Base-by-base conservation (phyloP, 331 rosid genomes). In the Pyrus hybrid region DNA sequence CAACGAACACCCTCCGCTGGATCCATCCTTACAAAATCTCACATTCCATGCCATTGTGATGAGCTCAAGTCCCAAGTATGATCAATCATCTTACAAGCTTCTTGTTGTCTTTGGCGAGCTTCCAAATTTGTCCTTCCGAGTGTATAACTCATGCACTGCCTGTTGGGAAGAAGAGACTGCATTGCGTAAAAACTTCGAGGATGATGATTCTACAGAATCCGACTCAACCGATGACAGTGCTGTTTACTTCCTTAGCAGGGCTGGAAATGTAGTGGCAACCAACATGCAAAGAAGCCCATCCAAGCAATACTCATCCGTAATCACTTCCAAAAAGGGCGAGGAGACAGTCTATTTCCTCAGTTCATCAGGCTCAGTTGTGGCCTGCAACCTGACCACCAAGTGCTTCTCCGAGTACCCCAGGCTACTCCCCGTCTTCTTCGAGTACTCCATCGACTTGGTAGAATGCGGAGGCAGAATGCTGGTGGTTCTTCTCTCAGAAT, bases 251-350 rank as follows among this genome's bases (percentile, higher is more conserved):
- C 90, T 95, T 14, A 92, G 93, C 63, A 89, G 85, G 68, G 88
- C 99, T 6, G 99, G 99, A 67, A 90, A 89, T 71, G 95, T 95
- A 45, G 93, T 95, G 69, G 85, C 96, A 8, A 89, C 97, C 70
- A 88, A 87, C 81, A 92, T 92, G 99, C 95, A 95, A 80, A 86
- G 97, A 83, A 92, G 99, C 82, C 96, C 96, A 2, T 85, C 96
- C 4, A 95, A 95, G 88, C 97, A 95, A 63, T 95, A 87, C 85
- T 95, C 99, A 0, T 95, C 97, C 0, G 97, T 94, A 22, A 77
- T 92, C 20, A 85, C 90, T 8, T 77, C 49, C 85, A 85, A 76
- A 80, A 77, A 82, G 0, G 92, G 91, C 0, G 85, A 89, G 47
- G 96, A 95, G 64, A 73, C 76, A 13, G 81, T 95, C 33, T 87